These are phyloP conservation scores for Spathaspora gorwiae DNA, from an alignment of 805 yeast species.

Conservation along the genomic window DNA sequence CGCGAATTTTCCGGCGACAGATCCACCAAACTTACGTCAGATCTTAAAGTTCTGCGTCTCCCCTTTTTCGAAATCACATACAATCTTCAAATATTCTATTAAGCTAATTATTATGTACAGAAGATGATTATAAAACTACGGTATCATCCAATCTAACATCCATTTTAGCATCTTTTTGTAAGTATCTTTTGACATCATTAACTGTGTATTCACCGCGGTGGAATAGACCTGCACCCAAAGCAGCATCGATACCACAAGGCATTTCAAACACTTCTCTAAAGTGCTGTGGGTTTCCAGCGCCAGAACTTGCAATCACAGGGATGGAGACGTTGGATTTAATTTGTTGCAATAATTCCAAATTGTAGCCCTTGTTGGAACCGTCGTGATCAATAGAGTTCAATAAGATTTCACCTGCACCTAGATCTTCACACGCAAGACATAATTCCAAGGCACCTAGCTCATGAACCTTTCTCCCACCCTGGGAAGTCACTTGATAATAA, in stretches of 20 bases:
- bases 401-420: constrained; percentile 95
- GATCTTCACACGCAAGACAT: constrained; percentile 79
- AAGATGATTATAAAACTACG: constrained; percentile 15
- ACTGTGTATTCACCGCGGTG: constrained; percentile 94
- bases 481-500: constrained; percentile 93
- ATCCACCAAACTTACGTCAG: too few species aligned
- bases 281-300: constrained; percentile 93
- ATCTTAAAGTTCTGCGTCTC: too few species aligned
- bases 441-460: constrained; percentile 91
- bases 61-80: neutral
- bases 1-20: too few species aligned
- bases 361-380: constrained; percentile 93
- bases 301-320: constrained; percentile 96
- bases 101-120: too few species aligned
- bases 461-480: constrained; percentile 86
- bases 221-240: constrained; percentile 98
- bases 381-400: constrained; percentile 95
- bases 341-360: constrained; percentile 75
- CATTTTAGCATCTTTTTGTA: constrained; percentile 51
- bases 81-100: neutral
- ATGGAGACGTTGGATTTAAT: constrained; percentile 72
- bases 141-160: constrained; percentile 65
- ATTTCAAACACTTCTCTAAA: constrained; percentile 77
- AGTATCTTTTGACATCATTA: constrained; percentile 68
- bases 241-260: constrained; percentile 87